A percentile compares a stretch with the other conserved stretches of the same genome.
Conservation (phyloP, 2,329 filamentous ascomycete species). For the Penicillium vulpinum region DNA sequence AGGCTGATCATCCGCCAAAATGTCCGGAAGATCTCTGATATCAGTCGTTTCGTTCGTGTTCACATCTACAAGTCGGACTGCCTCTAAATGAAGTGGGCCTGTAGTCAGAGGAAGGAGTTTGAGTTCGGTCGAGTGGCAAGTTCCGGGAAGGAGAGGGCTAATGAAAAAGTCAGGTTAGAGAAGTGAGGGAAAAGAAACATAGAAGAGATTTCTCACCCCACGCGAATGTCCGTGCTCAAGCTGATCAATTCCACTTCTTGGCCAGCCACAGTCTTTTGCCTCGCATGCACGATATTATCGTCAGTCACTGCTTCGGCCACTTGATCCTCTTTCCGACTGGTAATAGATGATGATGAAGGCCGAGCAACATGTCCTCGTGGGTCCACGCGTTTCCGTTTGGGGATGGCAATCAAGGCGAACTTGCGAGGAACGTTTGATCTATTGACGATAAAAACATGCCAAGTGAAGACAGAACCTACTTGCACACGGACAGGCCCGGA, state of each 20-base stretch:
- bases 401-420: slow-evolving; percentile 56
- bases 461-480: slow-evolving; percentile 56
- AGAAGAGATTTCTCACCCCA: slow-evolving; percentile 51
- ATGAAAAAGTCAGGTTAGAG: slow-evolving; percentile 8
- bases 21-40: slow-evolving; percentile 58
- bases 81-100: slow-evolving; percentile 55
- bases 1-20: slow-evolving; percentile 44
- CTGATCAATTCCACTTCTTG: slow-evolving; percentile 56
- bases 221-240: slow-evolving; percentile 58
- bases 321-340: slow-evolving; percentile 34
- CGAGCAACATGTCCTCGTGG: slow-evolving; percentile 45
- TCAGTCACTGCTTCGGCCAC: slow-evolving; percentile 57
- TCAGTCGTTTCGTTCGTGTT: slow-evolving; percentile 57
- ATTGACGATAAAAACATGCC: slow-evolving; percentile 62
- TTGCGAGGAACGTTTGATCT: slow-evolving; percentile 55
- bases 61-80: slow-evolving; percentile 56
- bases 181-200: not conserved
- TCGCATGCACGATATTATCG: slow-evolving; percentile 57
- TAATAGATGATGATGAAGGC: slow-evolving; percentile 48
- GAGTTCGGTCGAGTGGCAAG: slow-evolving; percentile 58
- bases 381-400: slow-evolving; percentile 48
- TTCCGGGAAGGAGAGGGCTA: slow-evolving; percentile 55
- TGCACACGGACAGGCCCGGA: slow-evolving; percentile 51
- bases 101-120: slow-evolving; percentile 54
- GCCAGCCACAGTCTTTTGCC: slow-evolving; percentile 51